Percentiles rank a stretch among this genome's conserved stretches.
Conservation (phyloP, 148 eudicot genomes). For the Bassia scoparia region DNA sequence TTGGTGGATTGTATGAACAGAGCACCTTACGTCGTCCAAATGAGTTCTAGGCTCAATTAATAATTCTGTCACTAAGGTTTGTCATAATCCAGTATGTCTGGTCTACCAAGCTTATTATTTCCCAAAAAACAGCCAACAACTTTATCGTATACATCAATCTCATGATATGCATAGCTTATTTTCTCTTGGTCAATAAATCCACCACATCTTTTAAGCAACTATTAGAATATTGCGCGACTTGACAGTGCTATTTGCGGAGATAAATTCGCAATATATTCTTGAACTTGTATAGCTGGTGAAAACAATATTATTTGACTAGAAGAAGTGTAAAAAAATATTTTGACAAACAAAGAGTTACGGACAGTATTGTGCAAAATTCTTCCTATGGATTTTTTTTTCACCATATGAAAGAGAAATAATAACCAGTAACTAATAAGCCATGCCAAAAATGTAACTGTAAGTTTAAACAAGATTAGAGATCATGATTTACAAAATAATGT, state of each 20-base stretch:
- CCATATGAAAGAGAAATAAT: too few relatives aligned
- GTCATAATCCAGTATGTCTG: conserved; percentile 88
- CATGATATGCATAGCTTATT: conserved; percentile 80
- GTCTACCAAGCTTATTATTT: conserved; percentile 93
- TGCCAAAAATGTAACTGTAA: too few relatives aligned
- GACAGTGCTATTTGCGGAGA: not conserved
- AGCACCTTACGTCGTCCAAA: conserved; percentile 63
- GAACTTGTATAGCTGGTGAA: too few relatives aligned
- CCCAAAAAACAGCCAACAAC: conserved; percentile 63
- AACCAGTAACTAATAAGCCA: too few relatives aligned
- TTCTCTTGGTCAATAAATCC: conserved; percentile 65
- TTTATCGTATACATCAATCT: conserved; percentile 76
- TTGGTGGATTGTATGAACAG: conserved; percentile 95
- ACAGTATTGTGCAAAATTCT: too few relatives aligned
- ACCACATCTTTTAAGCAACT: not conserved
- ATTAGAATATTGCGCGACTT: not conserved
- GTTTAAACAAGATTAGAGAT: not conserved
- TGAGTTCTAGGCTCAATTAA: conserved; percentile 62
- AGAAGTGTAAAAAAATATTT: too few relatives aligned
- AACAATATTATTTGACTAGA: too few relatives aligned
- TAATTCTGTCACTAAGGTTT: conserved; percentile 67
- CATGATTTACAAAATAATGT: not conserved
- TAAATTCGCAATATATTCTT: not conserved
- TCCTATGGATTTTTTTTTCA: too few relatives aligned
- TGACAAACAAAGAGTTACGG: not conserved